Base-by-base conservation (phyloP, 129 eudicot species). In the Lactuca sativa region DNA sequence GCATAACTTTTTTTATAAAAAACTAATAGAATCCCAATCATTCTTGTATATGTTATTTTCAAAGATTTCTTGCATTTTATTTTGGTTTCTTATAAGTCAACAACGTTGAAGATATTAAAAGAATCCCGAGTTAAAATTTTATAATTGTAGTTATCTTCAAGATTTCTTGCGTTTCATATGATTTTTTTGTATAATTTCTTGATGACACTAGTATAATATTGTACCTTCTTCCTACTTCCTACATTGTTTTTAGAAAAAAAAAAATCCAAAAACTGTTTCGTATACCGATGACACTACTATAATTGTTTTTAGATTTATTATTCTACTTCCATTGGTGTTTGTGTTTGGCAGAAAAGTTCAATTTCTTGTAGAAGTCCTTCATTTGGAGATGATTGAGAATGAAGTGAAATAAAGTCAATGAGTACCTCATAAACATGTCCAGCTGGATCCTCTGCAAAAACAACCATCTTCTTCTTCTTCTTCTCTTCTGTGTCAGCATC, bases 351-450 rank as follows among this genome's bases (percentile, higher is more conserved):
- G 40, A 89, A 93, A 30, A 82, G 56, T 52, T 93, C 96, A 48
- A 87, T 93, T 82, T 89, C 95, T 78, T 83, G 87, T 65, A 84
- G 41, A 21, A 93, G 62, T 44, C 72, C 59, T 52, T 73, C 77
- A 41, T 78, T 81, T 16, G 57, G 59, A 74, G 76, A 78, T 63
- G 84, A 69, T 18, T 71, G 72, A 30, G 84, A 69, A 18, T 71
- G 72, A 30, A 79, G 83, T 51, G 84, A 77, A 72, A 85, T 59
- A 37, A 86, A 81, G 74, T 66, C 72, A 38, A 85, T 44, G 36
- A 93, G 90, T 56, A 84, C 77, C 74, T 79, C 83, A 76, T 83
- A 81, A 54, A 77, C 83, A 64, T 78, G 83, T 34, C 80, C 88
- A 25, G 30, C 30, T n/a, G 76, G 36, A 62, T 75, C 76, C 33